Base-by-base conservation (phyloP, 805 yeast species). In the Suhomyces canberraensis region DNA sequence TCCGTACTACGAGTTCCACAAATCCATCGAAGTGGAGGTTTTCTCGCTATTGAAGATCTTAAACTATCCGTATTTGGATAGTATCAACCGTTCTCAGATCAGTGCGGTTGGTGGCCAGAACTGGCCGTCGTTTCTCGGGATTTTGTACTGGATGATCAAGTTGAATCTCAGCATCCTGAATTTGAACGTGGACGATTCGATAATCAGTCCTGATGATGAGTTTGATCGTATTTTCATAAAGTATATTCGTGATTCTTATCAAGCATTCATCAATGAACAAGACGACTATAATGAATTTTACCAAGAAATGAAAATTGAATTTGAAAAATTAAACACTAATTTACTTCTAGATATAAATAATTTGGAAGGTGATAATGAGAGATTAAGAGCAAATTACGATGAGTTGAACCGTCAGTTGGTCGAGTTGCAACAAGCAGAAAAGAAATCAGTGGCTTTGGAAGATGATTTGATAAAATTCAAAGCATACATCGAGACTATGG, bases 91-190 rank as follows among this genome's bases (percentile, higher is more conserved):
- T 51, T 82, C 93, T 1, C 95, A 87, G 54, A 81, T 89, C 25
- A 78, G 89, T 25, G 96, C 96, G 0, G 96, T 87, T 9, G 96
- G 96, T 4, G 95, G 95, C 2, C 79, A 83, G 33, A 80, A 79
- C 46, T 89, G 96, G 96, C 88, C 86, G 9, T 73, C 75, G 6
- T 85, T 87, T 46, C 58, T 89, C 28, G 95, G 93, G 1, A 77
- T 90, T 75, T 62, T 89, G 16, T 80, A 83, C 55, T 89, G 96
- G 96, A 56, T 89, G 30, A 78, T 83, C 4, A 77, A 78, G 45
- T 67, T 78, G 42, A 79, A 69, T 48, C 42, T 58, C 28, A 46
- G 63, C 43, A 37, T 64, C 26, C 48, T 54, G 41, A 45, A 58
- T 41, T 37, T 64, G 36, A 53, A 51, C 33, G 57, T 56, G 20